Base-by-base conservation (phyloP, 169 alveolate species). In the Plasmodium inui region DNA sequence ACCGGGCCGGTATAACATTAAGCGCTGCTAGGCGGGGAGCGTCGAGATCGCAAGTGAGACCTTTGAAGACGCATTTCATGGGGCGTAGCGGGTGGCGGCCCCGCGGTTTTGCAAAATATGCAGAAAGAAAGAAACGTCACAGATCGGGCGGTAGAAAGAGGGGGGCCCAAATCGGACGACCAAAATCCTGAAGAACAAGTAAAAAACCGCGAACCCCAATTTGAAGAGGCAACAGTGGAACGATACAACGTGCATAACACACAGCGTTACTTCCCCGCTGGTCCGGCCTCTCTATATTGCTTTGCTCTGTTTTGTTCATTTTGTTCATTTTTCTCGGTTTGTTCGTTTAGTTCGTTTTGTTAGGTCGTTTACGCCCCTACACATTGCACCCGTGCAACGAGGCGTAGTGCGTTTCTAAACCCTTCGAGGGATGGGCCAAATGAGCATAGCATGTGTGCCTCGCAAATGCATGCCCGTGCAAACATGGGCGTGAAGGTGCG, bases 1-100 rank as follows among this genome's bases (percentile, higher is more conserved):
- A 57, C 97, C 98, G 39, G 93, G 74, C 39, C 90, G 74, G 34
- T 67, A 55, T 73, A 46, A 76, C 73, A 34, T 83, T 61, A 50
- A 70, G 70, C 37, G 94, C 7, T 74, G 86, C 32, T 90, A 41
- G 78, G 17, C 34, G 28, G 10, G 44, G 32, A 37, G 22, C 8
- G 22, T 14, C 39, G 5, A 44, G 3, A 44, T 44, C 17, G n/a
- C n/a, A n/a, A 0, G 50, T 41, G 50, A 41, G 10, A 41, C 44
- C 44, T 6, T 6, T 37, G 8, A 5, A 37, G 44, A 5, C n/a
- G n/a, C n/a, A n/a, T n/a, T n/a, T n/a, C n/a, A n/a, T n/a, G n/a
- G n/a, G 44, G 44, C 44, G 44, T 5, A 37, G 44, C 44, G 6
- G 1, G 6, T 46, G 57, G 6, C n/a, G 57, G 17, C 57, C 2